Percentiles rank a stretch among this genome's conserved stretches.
These are phyloP conservation scores for Cetraspora pellucida DNA, from an alignment of 192 early-diverging fungal genomes.

Conservation along the genomic window DNA sequence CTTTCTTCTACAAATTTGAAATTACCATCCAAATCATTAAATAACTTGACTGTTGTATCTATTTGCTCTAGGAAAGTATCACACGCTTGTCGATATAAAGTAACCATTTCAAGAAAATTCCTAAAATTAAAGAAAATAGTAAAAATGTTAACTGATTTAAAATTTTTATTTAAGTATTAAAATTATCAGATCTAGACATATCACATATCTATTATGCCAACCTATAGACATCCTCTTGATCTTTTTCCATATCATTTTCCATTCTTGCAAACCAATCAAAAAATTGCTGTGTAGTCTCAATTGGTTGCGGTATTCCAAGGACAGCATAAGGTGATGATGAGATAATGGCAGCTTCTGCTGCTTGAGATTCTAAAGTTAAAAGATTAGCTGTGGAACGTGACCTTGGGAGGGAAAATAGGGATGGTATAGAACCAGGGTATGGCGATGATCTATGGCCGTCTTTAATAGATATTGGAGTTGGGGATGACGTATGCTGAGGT, in stretches of 20 bases:
- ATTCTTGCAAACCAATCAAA: slow-evolving; percentile 89
- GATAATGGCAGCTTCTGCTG: slow-evolving; percentile 31
- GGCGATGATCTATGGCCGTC: slow-evolving; percentile 17
- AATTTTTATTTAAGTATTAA: background rate
- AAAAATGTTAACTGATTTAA: background rate
- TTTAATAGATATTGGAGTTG: slow-evolving; percentile 25
- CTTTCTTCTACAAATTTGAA: slow-evolving; percentile 81
- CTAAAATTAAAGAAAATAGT: slow-evolving; percentile 39
- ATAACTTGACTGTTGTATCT: slow-evolving; percentile 54
- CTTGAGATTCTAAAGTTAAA: slow-evolving; percentile 31
- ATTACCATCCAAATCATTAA: slow-evolving; percentile 65
- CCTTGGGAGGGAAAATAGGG: slow-evolving; percentile 33
- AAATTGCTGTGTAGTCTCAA: slow-evolving; percentile 91
- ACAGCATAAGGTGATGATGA: slow-evolving; percentile 38
- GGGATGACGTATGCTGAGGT: slow-evolving; percentile 11
- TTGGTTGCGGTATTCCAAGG: slow-evolving; percentile 54
- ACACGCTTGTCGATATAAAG: slow-evolving; percentile 63
- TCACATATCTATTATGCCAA: slow-evolving; percentile 37
- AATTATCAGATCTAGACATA: background rate
- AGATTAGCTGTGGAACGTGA: slow-evolving; percentile 43
- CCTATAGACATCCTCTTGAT: slow-evolving; percentile 84
- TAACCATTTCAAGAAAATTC: slow-evolving; percentile 61
- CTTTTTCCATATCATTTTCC: slow-evolving; percentile 82
- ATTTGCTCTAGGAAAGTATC: slow-evolving; percentile 67
- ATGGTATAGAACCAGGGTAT: slow-evolving; percentile 33